phyloP scores from a whole-genome alignment of 768 basidiomycete genomes.

The Russula vinacea region DNA sequence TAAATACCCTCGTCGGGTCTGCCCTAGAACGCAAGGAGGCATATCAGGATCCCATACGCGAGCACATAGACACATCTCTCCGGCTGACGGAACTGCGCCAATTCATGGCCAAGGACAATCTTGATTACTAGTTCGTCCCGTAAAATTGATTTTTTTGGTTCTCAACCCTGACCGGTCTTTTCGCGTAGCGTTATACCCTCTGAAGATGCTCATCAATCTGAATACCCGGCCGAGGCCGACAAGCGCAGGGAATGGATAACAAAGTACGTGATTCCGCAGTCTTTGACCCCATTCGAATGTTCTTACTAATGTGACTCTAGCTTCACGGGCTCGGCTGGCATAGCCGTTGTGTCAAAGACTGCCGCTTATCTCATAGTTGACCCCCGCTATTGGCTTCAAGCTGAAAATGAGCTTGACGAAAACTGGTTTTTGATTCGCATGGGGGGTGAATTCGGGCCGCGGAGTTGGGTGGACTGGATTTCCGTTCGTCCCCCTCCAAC shows the following conservation, averaged over 20 bases:
- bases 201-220: conserved; percentile 81
- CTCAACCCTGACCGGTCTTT: conserved; percentile 4
- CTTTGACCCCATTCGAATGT: background rate
- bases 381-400: conserved; percentile 82
- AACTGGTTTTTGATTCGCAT: conserved; percentile 73
- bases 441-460: conserved; percentile 51
- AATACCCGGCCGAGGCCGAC: conserved; percentile 74
- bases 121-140: conserved; percentile 29
- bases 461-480: conserved; percentile 80
- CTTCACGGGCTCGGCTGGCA: conserved; percentile 65
- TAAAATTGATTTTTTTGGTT: background rate
- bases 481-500: conserved; percentile 7
- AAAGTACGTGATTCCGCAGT: conserved; percentile 47
- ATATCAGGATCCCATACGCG: conserved; percentile 30
- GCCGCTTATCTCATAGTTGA: conserved; percentile 75
- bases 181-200: conserved; percentile 62
- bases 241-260: conserved; percentile 76
- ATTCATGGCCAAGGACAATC: conserved; percentile 29
- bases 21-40: conserved; percentile 31
- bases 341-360: conserved; percentile 63
- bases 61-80: conserved; percentile 29
- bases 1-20: conserved; percentile 31
- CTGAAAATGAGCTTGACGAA: conserved; percentile 60
- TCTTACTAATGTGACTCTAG: conserved; percentile 35
- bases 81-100: conserved; percentile 27